phyloP scores from a whole-genome alignment of 129 eudicot species.

The Centaurea solstitialis region DNA sequence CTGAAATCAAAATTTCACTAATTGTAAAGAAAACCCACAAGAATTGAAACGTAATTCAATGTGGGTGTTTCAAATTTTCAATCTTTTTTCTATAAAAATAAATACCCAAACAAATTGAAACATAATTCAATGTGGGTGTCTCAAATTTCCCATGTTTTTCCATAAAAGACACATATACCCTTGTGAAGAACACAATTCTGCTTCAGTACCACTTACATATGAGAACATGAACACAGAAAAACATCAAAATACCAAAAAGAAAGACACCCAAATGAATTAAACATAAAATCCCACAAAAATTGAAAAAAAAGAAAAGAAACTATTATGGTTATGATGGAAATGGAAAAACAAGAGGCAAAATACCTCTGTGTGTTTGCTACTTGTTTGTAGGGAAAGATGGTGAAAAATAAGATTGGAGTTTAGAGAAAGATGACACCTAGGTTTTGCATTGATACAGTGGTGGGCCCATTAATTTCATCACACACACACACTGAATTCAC shows the following conservation, averaged over 20 bases:
- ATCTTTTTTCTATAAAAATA: background rate
- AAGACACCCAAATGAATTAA: conserved; percentile 38
- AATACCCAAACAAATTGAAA: background rate
- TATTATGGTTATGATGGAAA: conserved; percentile 13
- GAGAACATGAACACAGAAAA: background rate
- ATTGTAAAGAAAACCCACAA: conserved; percentile 1
- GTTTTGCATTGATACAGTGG: conserved; percentile 23
- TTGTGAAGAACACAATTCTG: background rate
- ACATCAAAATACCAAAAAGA: conserved; percentile 25
- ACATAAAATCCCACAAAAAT: conserved; percentile 25
- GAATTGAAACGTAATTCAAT: background rate
- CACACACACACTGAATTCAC: conserved; percentile 18
- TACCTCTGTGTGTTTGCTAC: background rate
- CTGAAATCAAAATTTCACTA: conserved; percentile 6
- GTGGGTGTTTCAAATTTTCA: conserved; percentile 22
- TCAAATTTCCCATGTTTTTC: background rate
- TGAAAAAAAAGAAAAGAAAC: background rate
- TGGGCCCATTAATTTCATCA: conserved; percentile 28
- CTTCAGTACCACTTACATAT: background rate
- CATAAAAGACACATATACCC: background rate
- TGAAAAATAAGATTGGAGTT: conserved; percentile 12
- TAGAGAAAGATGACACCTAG: conserved; percentile 31
- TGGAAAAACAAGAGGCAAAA: conserved; percentile 7
- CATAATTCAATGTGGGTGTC: background rate
- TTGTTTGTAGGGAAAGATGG: conserved; percentile 7